Evolutionary conservation across 108 stramenopile genomes (phyloP).

Genomic region (Nitzschia sp.): DNA sequence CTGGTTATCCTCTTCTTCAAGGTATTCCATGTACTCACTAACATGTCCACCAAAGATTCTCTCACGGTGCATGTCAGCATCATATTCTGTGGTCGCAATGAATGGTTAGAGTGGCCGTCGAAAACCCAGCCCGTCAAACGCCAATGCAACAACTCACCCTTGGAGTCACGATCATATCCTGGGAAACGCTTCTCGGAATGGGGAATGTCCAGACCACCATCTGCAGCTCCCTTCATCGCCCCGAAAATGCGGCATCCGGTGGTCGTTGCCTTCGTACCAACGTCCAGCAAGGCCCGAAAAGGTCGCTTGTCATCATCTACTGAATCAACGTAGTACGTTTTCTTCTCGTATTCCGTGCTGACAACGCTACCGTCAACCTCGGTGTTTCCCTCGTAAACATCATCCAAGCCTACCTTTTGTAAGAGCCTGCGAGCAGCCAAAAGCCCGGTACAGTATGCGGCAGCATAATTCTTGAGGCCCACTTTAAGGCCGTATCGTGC

Average conservation of each 20-base stretch:
- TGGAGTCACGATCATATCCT: slow-evolving; percentile 97
- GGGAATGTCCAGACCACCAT: slow-evolving; percentile 98
- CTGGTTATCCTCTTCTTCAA: slow-evolving; percentile 96
- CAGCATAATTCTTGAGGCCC: slow-evolving; percentile 99
- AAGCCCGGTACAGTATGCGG: slow-evolving; percentile 99
- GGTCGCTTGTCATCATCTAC: slow-evolving; percentile 98
- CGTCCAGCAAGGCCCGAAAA: slow-evolving; percentile 96
- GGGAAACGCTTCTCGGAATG: slow-evolving; percentile 99
- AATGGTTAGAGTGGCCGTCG: too few relatives aligned
- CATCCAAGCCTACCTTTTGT: slow-evolving; percentile 95
- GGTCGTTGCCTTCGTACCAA: slow-evolving; percentile 95
- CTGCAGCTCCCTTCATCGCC: slow-evolving; percentile 98
- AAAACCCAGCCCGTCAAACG: too few relatives aligned
- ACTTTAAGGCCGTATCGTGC: slow-evolving; percentile 92
- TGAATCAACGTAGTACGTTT: slow-evolving; percentile 96
- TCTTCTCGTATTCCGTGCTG: slow-evolving; percentile 84
- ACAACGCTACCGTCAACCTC: slow-evolving; percentile 90
- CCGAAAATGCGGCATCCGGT: slow-evolving; percentile 97
- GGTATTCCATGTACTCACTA: slow-evolving; percentile 97
- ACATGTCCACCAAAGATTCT: slow-evolving; percentile 98
- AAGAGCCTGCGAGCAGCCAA: slow-evolving; percentile 95
- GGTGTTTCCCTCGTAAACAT: slow-evolving; percentile 90
- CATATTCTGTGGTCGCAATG: too few relatives aligned
- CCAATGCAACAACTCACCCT: too few relatives aligned
- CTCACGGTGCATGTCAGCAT: slow-evolving; percentile 96